Conservation (phyloP, 228 moss, liverwort and hornwort genomes). For the Sphagnum magellanicum region DNA sequence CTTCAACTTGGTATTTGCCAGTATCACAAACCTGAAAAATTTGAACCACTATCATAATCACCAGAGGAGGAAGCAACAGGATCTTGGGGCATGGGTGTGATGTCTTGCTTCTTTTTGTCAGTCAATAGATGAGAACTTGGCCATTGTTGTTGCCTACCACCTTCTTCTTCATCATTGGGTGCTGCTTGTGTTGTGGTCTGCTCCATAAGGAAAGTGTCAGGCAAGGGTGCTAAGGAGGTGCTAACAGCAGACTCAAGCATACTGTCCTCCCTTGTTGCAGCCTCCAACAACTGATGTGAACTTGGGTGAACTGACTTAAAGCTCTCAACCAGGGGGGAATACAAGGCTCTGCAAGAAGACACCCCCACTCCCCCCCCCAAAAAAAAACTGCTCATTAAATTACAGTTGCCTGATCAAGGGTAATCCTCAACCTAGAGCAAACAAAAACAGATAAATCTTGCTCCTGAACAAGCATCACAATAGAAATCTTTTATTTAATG, state of each 20-base stretch:
- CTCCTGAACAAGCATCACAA: not conserved
- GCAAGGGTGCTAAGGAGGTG: slow-evolving; percentile 11
- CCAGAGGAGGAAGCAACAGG: slow-evolving; percentile 30
- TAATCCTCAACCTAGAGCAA: not conserved
- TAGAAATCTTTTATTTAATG: not conserved
- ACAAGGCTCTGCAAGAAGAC: slow-evolving; percentile 32
- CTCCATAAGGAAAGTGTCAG: not conserved
- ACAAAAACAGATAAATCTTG: too few relatives aligned
- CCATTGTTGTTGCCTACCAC: not conserved
- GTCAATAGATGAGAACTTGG: not conserved
- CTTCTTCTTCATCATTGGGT: slow-evolving; percentile 2
- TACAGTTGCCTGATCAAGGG: not conserved
- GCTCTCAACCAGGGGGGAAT: slow-evolving; percentile 58
- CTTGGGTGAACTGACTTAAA: slow-evolving; percentile 14
- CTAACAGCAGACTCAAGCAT: slow-evolving; percentile 2
- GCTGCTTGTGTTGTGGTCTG: not conserved
- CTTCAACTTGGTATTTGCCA: too few relatives aligned
- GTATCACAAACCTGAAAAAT: slow-evolving; percentile 26
- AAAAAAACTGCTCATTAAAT: not conserved
- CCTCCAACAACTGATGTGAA: slow-evolving; percentile 1
- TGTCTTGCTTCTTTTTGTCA: not conserved
- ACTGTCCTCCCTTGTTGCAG: not conserved
- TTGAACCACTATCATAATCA: slow-evolving; percentile 26
- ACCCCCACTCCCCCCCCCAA: too few relatives aligned
- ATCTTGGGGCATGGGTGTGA: slow-evolving; percentile 24